phyloP scores from a whole-genome alignment of 257 asterid genomes.

The Solanum rostratum region DNA sequence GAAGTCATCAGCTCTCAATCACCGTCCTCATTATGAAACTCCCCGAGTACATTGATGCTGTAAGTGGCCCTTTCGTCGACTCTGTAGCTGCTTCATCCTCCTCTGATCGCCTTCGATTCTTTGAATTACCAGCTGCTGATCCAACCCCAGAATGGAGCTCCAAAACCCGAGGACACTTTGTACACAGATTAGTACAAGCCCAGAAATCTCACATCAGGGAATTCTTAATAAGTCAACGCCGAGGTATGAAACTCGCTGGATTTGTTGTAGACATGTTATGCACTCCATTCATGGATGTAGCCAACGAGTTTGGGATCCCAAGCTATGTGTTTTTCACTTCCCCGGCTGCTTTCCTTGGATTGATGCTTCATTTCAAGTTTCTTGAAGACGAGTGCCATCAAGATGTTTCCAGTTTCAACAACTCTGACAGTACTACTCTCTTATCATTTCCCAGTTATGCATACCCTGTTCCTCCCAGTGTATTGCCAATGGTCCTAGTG shows the following conservation, averaged over 20 bases:
- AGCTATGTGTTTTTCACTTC: conserved; percentile 50
- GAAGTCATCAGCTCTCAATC: not conserved
- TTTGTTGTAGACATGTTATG: conserved; percentile 56
- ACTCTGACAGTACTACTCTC: conserved; percentile 1
- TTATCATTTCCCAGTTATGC: conserved; percentile 30
- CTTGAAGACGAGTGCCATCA: conserved; percentile 36
- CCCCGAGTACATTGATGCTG: not conserved
- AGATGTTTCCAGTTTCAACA: conserved; percentile 26
- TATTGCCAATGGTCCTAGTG: conserved; percentile 32
- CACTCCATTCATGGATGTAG: conserved; percentile 49
- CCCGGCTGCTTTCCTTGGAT: conserved; percentile 47
- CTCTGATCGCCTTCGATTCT: conserved; percentile 20
- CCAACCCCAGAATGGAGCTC: conserved; percentile 57
- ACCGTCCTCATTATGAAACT: not conserved
- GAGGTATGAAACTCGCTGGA: conserved; percentile 5
- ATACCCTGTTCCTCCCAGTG: conserved; percentile 25
- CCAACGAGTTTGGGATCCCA: conserved; percentile 29
- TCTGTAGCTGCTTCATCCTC: conserved; percentile 19
- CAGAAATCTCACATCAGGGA: conserved; percentile 30
- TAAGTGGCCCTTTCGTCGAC: conserved; percentile 26
- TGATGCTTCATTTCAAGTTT: conserved; percentile 48
- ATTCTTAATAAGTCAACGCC: conserved; percentile 6
- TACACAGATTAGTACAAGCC: conserved; percentile 30
- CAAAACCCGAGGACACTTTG: conserved; percentile 45
- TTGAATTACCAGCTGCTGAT: conserved; percentile 33